Conservation (phyloP, 75 land plant species). For the Cunninghamia lanceolata region DNA sequence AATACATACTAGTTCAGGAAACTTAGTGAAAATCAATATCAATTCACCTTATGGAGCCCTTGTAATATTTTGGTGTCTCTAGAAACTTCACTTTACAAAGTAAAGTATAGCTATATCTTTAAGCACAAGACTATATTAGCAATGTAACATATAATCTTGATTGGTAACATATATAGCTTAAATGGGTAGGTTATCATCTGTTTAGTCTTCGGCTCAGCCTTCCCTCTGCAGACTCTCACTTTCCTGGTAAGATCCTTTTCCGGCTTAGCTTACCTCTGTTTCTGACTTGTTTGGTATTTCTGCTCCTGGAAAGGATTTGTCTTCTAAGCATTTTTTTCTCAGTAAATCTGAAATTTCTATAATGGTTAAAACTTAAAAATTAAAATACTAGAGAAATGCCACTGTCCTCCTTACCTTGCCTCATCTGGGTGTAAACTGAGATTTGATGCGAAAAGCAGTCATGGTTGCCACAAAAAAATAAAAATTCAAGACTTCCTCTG, state of each 20-base stretch:
- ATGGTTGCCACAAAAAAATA: neutral
- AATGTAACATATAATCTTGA: neutral
- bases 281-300: neutral
- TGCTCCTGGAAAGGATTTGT: neutral
- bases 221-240: neutral
- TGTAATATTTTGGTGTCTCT: neutral
- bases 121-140: neutral
- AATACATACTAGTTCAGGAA: neutral
- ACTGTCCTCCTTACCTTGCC: neutral
- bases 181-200: neutral
- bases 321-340: neutral
- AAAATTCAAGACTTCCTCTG: neutral
- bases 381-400: neutral
- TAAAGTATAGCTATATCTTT: neutral
- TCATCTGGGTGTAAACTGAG: neutral
- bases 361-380: neutral
- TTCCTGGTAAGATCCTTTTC: neutral
- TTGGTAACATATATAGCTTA: neutral
- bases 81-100: neutral
- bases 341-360: neutral
- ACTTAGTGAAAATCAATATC: neutral
- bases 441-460: neutral
- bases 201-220: neutral
- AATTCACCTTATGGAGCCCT: neutral
- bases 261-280: neutral